Base-by-base conservation (phyloP, 2,329 filamentous ascomycete genomes). In the Xylaria sp. region DNA sequence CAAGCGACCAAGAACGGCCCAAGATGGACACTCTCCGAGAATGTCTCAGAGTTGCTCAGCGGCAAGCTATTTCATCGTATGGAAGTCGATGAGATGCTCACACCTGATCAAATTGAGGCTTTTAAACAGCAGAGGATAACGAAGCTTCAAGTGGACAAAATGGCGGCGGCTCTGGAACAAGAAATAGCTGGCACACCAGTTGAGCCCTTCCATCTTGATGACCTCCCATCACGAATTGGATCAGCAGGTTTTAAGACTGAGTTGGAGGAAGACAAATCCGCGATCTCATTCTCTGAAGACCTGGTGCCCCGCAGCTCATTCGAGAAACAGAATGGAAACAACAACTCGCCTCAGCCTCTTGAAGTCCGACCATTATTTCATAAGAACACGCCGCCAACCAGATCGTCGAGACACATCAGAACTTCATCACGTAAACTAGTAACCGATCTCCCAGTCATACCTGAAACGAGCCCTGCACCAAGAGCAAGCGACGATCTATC, bases 51-150 rank as follows among this genome's bases (percentile, higher is more conserved):
- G 36, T 79, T 88, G 11, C 83, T 90, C 67, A 85, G 81, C 49
- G 83, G 84, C 20, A 85, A 85, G 51, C 80, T 86, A 54, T 88
- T 90, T 74, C 82, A 82, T 69, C 83, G 83, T 56, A 81, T 86
- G 62, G 87, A 90, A 69, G 87, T 83, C 0, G 86, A 89, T 60
- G 88, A 90, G 78, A 87, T 89, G 80, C 77, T 89, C 13, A 86
- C 87, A 11, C 84, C 86, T 20, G 81, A 83, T 40, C 83, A 84
- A 44, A 79, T 89, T 28, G 82, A 86, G 71, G 80, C 82, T 59
- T 81, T 84, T 26, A 83, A 80, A 58, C 79, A 77, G 74, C 82
- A 79, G 63, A 78, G 81, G 20, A 76, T 80, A 44, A 79, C 79
- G 31, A 77, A 79, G 49, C 69, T 77, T 33, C 73, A 78, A 64